These are phyloP conservation scores for Brassica incana DNA, from an alignment of 345 rosid species.

Conservation along the genomic window DNA sequence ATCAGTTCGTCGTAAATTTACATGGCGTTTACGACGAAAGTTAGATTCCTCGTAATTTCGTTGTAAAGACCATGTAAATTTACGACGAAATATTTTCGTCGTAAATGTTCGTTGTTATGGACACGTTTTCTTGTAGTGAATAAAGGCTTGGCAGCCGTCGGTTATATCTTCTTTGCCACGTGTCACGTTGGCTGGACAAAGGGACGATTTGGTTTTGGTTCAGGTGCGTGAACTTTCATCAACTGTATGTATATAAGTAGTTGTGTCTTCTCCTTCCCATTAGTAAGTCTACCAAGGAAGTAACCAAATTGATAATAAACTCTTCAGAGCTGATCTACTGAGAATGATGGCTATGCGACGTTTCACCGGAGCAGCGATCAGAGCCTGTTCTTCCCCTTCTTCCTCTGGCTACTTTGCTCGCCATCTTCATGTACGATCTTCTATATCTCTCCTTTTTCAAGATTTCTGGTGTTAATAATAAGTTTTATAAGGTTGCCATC, in stretches of 20 bases:
- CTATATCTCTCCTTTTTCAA: background rate
- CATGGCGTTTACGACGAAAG: no score
- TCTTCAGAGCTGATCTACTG: slow-evolving; percentile 6
- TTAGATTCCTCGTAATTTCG: no score
- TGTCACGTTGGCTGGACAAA: slow-evolving; percentile 7
- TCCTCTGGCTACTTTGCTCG: slow-evolving; percentile 46
- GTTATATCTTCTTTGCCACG: slow-evolving; percentile 14
- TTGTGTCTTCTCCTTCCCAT: slow-evolving; percentile 1
- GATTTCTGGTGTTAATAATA: background rate
- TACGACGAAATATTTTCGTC: no score
- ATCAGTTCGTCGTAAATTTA: no score
- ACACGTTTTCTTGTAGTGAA: no score
- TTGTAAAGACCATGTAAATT: no score
- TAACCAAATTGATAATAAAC: slow-evolving; percentile 14
- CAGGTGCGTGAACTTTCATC: slow-evolving; percentile 26
- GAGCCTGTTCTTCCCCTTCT: slow-evolving; percentile 46
- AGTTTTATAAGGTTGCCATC: background rate
- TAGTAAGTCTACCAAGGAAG: background rate
- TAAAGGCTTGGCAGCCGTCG: background rate
- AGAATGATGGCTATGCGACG: slow-evolving; percentile 59
- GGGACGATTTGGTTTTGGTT: slow-evolving; percentile 14
- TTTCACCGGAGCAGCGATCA: slow-evolving; percentile 52
- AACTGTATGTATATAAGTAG: background rate
- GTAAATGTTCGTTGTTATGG: no score
- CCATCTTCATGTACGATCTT: slow-evolving; percentile 60